Evolutionary conservation across 768 basidiomycete genomes (phyloP).

Genomic region (Mycena crocata): DNA sequence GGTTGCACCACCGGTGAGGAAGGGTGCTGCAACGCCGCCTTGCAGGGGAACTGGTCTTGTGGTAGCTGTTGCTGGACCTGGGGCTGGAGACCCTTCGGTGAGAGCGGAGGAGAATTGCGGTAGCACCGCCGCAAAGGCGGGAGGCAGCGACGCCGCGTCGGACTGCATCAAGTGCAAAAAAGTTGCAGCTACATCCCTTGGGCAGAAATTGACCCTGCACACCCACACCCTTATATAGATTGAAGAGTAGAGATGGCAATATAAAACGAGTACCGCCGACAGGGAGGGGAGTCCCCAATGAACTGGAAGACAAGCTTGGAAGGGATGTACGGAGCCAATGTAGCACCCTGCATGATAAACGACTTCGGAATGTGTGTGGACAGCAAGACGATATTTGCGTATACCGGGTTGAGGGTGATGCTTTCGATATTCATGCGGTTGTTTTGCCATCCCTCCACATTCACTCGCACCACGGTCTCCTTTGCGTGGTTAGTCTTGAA

Average conservation of each 20-base stretch:
- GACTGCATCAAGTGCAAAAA: no score
- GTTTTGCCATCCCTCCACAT: conserved; percentile 70
- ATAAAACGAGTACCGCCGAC: conserved; percentile 55
- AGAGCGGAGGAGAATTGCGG: no score
- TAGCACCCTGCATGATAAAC: conserved; percentile 53
- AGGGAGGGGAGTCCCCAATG: conserved; percentile 68
- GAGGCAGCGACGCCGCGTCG: no score
- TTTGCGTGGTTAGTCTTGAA: neutral
- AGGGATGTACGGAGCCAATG: conserved; percentile 56
- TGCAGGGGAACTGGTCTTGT: no score
- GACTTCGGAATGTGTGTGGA: neutral
- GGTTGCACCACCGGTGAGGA: conserved; percentile 61
- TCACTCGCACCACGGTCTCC: conserved; percentile 54
- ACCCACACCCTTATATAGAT: conserved; percentile 2
- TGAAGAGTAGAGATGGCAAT: neutral
- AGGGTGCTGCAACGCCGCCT: conserved; percentile 69
- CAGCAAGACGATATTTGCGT: conserved; percentile 5
- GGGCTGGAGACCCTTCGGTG: no score
- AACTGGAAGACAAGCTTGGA: conserved; percentile 63
- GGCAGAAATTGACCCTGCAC: conserved; percentile 65
- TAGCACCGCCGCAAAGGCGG: no score
- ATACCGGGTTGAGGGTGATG: conserved; percentile 57
- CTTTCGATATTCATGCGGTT: conserved; percentile 66
- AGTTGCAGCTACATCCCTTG: no score
- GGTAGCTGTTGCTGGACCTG: no score